These are phyloP conservation scores for Helianthus tuberosus DNA, from an alignment of 129 eudicot genomes.

Conservation along the genomic window DNA sequence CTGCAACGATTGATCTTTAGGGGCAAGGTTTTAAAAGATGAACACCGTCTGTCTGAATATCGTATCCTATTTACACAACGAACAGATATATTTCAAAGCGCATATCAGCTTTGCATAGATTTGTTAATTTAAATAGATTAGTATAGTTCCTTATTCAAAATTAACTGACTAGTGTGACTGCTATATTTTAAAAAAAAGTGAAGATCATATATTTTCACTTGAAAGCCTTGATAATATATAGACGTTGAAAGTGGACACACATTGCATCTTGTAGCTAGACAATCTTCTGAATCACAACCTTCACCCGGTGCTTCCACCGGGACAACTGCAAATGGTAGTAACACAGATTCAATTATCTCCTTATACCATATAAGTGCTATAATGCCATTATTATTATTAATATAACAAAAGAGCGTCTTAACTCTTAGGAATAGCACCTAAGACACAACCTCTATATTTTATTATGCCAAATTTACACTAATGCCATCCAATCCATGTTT, in stretches of 20 bases:
- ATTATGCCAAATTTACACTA: too few relatives aligned
- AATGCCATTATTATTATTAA: neutral
- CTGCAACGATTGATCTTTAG: slow-evolving; percentile 89
- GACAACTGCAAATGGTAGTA: slow-evolving; percentile 43
- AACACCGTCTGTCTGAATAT: slow-evolving; percentile 81
- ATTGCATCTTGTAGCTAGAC: slow-evolving; percentile 87
- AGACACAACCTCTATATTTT: too few relatives aligned
- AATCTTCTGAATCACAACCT: slow-evolving; percentile 70
- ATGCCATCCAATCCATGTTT: too few relatives aligned
- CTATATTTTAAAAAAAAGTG: too few relatives aligned
- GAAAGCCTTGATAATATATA: slow-evolving; percentile 44
- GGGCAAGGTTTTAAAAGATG: slow-evolving; percentile 96
- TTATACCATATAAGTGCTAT: neutral
- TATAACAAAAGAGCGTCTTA: too few relatives aligned
- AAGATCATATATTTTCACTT: neutral
- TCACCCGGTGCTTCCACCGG: slow-evolving; percentile 49
- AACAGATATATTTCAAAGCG: neutral
- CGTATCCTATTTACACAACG: slow-evolving; percentile 62
- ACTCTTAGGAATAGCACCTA: too few relatives aligned
- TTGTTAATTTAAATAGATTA: neutral
- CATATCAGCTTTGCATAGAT: slow-evolving; percentile 2
- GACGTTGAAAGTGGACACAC: slow-evolving; percentile 93
- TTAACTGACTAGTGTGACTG: too few relatives aligned
- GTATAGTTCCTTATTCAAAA: slow-evolving; percentile 1
- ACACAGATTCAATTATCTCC: slow-evolving; percentile 37